Percentiles rank a stretch among this genome's conserved stretches.
These are phyloP conservation scores for Populus nigra DNA, from an alignment of 345 rosid genomes.

Conservation along the genomic window DNA sequence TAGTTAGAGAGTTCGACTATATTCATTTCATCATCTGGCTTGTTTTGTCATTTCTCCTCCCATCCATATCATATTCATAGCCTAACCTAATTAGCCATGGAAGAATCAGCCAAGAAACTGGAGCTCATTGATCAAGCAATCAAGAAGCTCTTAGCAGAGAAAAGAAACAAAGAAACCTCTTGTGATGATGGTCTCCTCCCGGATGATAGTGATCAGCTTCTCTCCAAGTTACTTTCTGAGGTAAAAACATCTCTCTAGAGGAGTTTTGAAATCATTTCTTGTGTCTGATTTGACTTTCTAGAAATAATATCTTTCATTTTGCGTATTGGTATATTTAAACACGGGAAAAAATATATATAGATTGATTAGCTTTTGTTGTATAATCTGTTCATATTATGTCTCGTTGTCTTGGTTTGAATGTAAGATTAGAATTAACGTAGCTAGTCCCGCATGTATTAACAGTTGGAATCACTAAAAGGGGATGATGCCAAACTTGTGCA, in stretches of 20 bases:
- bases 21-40: neutral
- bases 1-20: neutral
- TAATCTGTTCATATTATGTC: neutral
- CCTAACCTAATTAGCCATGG: constrained; percentile 22
- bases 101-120: constrained; percentile 39
- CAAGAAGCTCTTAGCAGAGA: constrained; percentile 48
- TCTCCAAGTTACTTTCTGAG: constrained; percentile 58
- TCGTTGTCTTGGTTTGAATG: neutral
- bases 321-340: no score
- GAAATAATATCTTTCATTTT: no score
- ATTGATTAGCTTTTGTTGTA: neutral
- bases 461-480: constrained; percentile 52
- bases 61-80: neutral
- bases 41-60: neutral
- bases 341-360: neutral
- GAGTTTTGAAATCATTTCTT: neutral
- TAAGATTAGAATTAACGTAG: neutral
- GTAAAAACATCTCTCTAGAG: constrained; percentile 21
- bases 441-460: neutral
- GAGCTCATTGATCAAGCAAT: constrained; percentile 46
- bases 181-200: constrained; percentile 15
- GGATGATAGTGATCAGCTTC: constrained; percentile 40
- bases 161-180: constrained; percentile 30
- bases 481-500: constrained; percentile 1
- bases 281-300: neutral